Percentiles rank a stretch among this genome's conserved stretches.
Evolutionary conservation across 2,329 filamentous ascomycete genomes (phyloP).

Genomic region (Alternaria consortialis): DNA sequence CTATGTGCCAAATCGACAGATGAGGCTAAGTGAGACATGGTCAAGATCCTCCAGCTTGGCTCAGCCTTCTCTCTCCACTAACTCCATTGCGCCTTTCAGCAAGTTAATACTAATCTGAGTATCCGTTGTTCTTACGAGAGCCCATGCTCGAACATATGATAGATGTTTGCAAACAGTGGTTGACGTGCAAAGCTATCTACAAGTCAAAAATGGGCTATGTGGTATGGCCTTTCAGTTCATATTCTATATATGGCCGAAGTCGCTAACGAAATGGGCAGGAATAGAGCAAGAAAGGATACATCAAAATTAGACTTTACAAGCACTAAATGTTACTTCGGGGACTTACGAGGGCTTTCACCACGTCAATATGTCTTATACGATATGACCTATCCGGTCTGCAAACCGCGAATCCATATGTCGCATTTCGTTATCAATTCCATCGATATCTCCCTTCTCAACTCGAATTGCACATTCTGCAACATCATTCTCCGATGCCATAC

Average conservation of each 20-base stretch:
- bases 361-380: background rate
- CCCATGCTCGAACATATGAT: background rate
- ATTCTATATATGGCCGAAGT: background rate
- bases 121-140: too few species aligned
- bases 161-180: background rate
- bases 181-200: background rate
- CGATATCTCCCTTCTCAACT: background rate
- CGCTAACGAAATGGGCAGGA: background rate
- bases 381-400: background rate
- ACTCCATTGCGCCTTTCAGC: too few species aligned
- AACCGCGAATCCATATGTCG: background rate
- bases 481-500: too few species aligned
- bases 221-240: background rate
- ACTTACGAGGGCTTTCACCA: background rate
- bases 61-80: too few species aligned
- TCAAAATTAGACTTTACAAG: background rate
- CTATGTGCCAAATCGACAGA: too few species aligned
- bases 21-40: too few species aligned
- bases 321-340: background rate
- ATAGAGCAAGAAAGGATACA: background rate
- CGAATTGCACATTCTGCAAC: background rate
- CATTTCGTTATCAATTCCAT: too few species aligned
- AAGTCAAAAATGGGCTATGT: background rate
- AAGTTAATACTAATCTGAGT: too few species aligned
- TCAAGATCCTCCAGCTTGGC: too few species aligned